Evolutionary conservation across 2,329 filamentous ascomycete genomes (phyloP).

Genomic region (Neocucurbitaria cava): DNA sequence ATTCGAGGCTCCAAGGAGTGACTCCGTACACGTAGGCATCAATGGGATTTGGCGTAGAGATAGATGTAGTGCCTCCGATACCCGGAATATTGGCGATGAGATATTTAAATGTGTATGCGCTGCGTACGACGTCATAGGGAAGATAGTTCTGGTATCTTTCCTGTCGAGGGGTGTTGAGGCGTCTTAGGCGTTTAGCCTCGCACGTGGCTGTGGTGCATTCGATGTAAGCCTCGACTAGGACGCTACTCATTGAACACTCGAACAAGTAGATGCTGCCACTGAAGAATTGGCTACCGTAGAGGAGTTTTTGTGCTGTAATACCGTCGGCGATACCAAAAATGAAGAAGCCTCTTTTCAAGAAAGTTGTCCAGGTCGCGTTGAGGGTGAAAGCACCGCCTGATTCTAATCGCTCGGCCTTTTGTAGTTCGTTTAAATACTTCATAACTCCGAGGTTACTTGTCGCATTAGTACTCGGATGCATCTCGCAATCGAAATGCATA

Average conservation of each 20-base stretch:
- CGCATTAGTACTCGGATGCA: conserved; percentile 1
- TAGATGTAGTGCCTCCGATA: not conserved
- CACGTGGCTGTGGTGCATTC: conserved; percentile 1
- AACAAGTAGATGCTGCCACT: not conserved
- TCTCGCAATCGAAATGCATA: conserved; percentile 7
- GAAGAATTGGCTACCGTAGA: conserved; percentile 2
- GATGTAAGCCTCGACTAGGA: conserved; percentile 8
- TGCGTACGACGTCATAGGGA: conserved; percentile 4
- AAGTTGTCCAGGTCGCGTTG: not conserved
- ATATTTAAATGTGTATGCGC: not conserved
- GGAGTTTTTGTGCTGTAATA: not conserved
- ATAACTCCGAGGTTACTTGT: not conserved
- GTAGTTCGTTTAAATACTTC: conserved; percentile 4
- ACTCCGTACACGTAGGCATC: conserved; percentile 6
- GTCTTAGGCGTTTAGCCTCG: conserved; percentile 1
- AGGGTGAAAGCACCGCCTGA: not conserved
- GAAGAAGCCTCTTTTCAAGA: not conserved
- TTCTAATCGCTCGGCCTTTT: not conserved
- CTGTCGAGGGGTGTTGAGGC: not conserved
- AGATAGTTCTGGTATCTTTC: not conserved
- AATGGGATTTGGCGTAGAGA: conserved; percentile 1
- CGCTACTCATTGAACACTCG: conserved; percentile 11
- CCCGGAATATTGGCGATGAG: not conserved
- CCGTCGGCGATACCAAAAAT: conserved; percentile 3
- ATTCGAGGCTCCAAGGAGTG: not conserved